Evolutionary conservation across 2,329 filamentous ascomycete species (phyloP), one percentile per base, ranked within the genome.

Genomic region (Orbilia ellipsospora): DNA sequence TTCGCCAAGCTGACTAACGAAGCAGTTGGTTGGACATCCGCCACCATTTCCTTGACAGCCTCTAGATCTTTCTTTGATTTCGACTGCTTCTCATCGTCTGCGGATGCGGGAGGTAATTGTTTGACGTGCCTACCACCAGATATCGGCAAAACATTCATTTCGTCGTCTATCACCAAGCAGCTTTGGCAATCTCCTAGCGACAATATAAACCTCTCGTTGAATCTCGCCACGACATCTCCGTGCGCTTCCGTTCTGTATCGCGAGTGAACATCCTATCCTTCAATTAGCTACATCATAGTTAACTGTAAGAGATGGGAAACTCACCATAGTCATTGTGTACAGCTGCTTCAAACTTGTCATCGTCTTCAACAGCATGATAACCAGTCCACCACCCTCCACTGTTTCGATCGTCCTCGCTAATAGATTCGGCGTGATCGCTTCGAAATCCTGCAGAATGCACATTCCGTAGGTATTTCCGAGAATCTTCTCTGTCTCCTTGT

Each of bases 401-500:
- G 96, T 99, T 84, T 99, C 96, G 79, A 99, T 92, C 0, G 94
- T 97, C 77, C 94, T 89, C 20, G 95, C 95, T 36, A 99, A 88
- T 78, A 97, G 87, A 81, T 99, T 99, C n/a, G 95, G 95, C 8
- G 95, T 99, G 79, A 99, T 88, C 48, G 94, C 95, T 83, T 99
- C 95, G 80, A 99, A 99, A 81, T 99, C 95, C 83, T 99, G 95
- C 79, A 99, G 84, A 78, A 99, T 96, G 82, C 93, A 97, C 92
- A 97, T 97, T 81, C 94, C 94, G 81, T 95, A 99, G 51, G 95
- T 99, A 83, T 98, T 96, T 82, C 95, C 95, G 68, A 98, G 84
- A 81, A 99, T 97, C 86, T 97, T 98, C 81, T 99, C 95, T 28
- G 95, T 98, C 85, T 99, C 95, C 84, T 99, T 99, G 86, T 99